Conservation (phyloP, 768 basidiomycete genomes). For the Suillus subluteus region DNA sequence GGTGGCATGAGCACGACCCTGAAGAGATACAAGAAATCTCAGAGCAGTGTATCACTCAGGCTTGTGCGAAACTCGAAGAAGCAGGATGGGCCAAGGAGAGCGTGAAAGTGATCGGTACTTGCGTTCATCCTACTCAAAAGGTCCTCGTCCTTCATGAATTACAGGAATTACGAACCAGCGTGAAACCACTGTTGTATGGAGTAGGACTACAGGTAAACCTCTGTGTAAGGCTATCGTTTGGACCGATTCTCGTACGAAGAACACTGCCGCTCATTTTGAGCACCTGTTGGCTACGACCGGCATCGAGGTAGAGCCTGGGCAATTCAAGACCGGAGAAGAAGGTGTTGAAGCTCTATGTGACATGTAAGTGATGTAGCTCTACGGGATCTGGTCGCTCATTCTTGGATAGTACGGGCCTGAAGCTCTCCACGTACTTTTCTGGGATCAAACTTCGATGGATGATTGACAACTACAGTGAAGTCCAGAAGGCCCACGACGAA, state of each 20-base stretch:
- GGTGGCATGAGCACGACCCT: constrained; percentile 97
- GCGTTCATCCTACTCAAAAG: background rate
- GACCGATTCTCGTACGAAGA: constrained; percentile 93
- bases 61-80: constrained; percentile 69
- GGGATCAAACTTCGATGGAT: constrained; percentile 97
- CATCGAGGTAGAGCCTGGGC: constrained; percentile 68
- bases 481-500: constrained; percentile 74
- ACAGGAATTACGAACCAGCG: constrained; percentile 95
- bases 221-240: constrained; percentile 92
- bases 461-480: constrained; percentile 82
- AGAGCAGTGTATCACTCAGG: constrained; percentile 73
- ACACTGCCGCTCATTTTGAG: constrained; percentile 80
- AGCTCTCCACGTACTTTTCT: constrained; percentile 98
- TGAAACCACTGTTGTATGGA: constrained; percentile 95
- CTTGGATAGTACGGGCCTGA: constrained; percentile 76
- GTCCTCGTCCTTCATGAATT: constrained; percentile 8
- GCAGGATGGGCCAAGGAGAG: constrained; percentile 79
- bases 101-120: constrained; percentile 89
- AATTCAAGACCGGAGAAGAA: constrained; percentile 71
- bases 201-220: constrained; percentile 85
- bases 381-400: background rate
- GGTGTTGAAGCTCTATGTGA: constrained; percentile 65
- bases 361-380: constrained; percentile 52
- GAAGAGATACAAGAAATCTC: constrained; percentile 78
- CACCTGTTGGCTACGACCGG: constrained; percentile 72